Evolutionary conservation across 768 basidiomycete species (phyloP).

Genomic region (Trametes coccinea): DNA sequence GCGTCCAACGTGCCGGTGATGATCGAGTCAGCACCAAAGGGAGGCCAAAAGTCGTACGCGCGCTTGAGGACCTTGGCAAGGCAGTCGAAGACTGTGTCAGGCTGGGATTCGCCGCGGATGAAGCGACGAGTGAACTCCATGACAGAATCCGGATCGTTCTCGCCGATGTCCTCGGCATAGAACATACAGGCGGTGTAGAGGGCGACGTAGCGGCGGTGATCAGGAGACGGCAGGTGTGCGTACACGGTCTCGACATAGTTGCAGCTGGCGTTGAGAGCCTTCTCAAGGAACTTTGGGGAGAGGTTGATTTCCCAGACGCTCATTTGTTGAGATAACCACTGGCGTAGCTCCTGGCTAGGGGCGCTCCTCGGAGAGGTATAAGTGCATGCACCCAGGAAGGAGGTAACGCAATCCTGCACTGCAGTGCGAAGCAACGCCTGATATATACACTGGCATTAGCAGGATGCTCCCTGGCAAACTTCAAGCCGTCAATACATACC

Average conservation of each 20-base stretch:
- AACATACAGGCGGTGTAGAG: slow-evolving; percentile 41
- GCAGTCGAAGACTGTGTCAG: slow-evolving; percentile 34
- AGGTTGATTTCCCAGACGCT: background rate
- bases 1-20: slow-evolving; percentile 39
- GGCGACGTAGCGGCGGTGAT: slow-evolving; percentile 35
- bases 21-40: slow-evolving; percentile 31
- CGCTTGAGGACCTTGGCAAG: slow-evolving; percentile 38
- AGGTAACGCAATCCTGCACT: background rate
- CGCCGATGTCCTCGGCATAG: slow-evolving; percentile 40
- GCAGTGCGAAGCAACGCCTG: background rate
- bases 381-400: background rate
- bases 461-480: too few species aligned
- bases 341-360: slow-evolving; percentile 1
- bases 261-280: slow-evolving; percentile 1
- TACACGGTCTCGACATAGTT: slow-evolving; percentile 15
- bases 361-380: background rate
- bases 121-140: slow-evolving; percentile 40
- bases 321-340: background rate
- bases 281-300: background rate
- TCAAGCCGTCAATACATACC: too few species aligned
- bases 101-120: slow-evolving; percentile 32
- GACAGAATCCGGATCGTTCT: slow-evolving; percentile 28
- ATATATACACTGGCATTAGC: too few species aligned
- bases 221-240: slow-evolving; percentile 1
- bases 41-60: slow-evolving; percentile 31